Conservation (phyloP, 306 rosid species). For the Morella rubra region DNA sequence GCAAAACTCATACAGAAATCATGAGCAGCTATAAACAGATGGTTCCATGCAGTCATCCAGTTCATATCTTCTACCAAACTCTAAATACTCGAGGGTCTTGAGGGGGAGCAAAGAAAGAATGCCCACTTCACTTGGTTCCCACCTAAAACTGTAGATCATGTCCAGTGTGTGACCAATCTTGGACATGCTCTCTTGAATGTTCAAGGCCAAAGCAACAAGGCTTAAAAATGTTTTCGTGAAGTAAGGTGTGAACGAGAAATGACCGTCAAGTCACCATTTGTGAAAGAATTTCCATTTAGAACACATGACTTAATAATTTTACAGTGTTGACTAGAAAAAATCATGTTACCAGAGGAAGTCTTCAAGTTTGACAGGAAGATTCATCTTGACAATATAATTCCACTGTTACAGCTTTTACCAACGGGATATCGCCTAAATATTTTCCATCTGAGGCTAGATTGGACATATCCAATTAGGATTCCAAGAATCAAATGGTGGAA, state of each 20-base stretch:
- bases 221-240: background rate
- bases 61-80: background rate
- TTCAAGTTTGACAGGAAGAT: background rate
- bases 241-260: background rate
- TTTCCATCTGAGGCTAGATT: background rate
- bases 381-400: too few species aligned
- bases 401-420: too few species aligned
- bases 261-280: background rate
- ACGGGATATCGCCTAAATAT: background rate
- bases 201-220: background rate
- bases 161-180: background rate
- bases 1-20: constrained; percentile 33
- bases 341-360: background rate
- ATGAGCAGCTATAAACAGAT: constrained; percentile 12
- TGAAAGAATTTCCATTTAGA: background rate
- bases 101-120: background rate
- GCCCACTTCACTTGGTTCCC: background rate
- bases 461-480: background rate
- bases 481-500: background rate
- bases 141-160: background rate
- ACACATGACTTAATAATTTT: background rate
- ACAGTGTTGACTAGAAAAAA: background rate
- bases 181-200: background rate
- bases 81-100: background rate
- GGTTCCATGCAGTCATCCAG: background rate